Conservation (phyloP, 1,284 basidiomycete species). For the Ustilago bromivora region DNA sequence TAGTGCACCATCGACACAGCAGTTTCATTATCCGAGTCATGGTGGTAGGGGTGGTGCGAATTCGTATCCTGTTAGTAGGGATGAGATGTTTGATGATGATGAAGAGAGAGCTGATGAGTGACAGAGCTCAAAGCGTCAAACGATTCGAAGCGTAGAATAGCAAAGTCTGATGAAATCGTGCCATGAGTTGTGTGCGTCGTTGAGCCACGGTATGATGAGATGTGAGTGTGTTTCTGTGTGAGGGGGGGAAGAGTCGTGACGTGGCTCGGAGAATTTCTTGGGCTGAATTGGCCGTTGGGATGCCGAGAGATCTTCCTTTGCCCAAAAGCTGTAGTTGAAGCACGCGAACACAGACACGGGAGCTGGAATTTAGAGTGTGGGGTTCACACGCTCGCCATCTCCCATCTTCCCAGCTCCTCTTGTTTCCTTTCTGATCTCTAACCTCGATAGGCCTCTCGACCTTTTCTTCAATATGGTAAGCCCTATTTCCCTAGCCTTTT, state of each 20-base stretch:
- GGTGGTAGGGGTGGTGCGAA: slow-evolving; percentile 4
- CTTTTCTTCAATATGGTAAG: slow-evolving; percentile 4
- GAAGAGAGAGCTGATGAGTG: slow-evolving; percentile 11
- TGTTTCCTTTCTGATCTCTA: too few species aligned
- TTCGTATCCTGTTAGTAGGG: slow-evolving; percentile 31
- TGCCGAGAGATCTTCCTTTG: too few species aligned
- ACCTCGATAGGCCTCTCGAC: background rate
- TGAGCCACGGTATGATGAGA: background rate
- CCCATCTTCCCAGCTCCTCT: too few species aligned
- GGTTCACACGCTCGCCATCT: background rate
- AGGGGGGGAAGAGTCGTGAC: background rate
- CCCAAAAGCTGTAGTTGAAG: too few species aligned
- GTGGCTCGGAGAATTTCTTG: slow-evolving; percentile 18
- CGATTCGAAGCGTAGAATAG: background rate
- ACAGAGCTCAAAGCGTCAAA: background rate
- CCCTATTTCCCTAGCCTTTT: background rate
- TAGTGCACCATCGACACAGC: slow-evolving; percentile 35
- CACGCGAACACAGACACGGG: too few species aligned
- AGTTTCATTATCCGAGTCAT: slow-evolving; percentile 37
- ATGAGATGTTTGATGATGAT: slow-evolving; percentile 29
- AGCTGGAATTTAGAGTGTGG: slow-evolving; percentile 1
- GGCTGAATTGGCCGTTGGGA: background rate
- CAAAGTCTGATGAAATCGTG: too few species aligned
- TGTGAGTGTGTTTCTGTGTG: background rate
- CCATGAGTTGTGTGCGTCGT: background rate